Percentiles rank a stretch among this genome's conserved stretches.
Conservation (phyloP, 495 filamentous ascomycete species). For the Daldinia vernicosa region DNA sequence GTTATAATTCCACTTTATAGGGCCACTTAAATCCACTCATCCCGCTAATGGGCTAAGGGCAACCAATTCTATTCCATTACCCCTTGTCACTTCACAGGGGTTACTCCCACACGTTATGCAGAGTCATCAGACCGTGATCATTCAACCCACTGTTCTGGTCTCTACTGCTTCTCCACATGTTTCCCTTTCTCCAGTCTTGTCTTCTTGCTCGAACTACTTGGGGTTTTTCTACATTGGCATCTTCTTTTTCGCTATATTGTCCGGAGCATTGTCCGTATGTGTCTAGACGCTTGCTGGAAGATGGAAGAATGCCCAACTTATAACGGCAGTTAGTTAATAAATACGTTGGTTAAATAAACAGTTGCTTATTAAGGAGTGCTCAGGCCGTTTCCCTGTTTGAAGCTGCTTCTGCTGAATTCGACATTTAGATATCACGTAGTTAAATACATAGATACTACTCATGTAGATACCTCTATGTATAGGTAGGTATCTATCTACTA, state of each 20-base stretch:
- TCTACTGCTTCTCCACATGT: not conserved
- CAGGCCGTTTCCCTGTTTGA: not conserved
- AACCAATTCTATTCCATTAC: slow-evolving; percentile 22
- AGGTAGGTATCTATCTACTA: not conserved
- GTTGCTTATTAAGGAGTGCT: not conserved
- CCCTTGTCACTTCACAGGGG: slow-evolving; percentile 36
- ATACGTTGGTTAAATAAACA: not conserved
- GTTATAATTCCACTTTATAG: slow-evolving; percentile 10
- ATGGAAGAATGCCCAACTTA: not conserved
- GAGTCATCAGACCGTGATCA: slow-evolving; percentile 39
- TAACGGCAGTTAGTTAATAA: not conserved
- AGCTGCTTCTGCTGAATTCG: slow-evolving; percentile 1
- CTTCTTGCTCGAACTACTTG: not conserved
- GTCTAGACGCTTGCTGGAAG: not conserved
- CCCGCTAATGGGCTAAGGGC: slow-evolving; percentile 40
- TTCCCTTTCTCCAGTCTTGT: not conserved
- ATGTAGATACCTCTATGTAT: too few relatives aligned
- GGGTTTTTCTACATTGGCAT: slow-evolving; percentile 7
- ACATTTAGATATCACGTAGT: not conserved
- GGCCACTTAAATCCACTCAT: slow-evolving; percentile 26
- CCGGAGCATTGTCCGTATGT: not conserved
- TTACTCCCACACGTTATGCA: slow-evolving; percentile 40
- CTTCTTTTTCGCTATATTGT: not conserved
- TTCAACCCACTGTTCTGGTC: slow-evolving; percentile 30
- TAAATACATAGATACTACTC: not conserved